phyloP scores from a whole-genome alignment of 1,284 basidiomycete species.

The Gomphus sp. region DNA sequence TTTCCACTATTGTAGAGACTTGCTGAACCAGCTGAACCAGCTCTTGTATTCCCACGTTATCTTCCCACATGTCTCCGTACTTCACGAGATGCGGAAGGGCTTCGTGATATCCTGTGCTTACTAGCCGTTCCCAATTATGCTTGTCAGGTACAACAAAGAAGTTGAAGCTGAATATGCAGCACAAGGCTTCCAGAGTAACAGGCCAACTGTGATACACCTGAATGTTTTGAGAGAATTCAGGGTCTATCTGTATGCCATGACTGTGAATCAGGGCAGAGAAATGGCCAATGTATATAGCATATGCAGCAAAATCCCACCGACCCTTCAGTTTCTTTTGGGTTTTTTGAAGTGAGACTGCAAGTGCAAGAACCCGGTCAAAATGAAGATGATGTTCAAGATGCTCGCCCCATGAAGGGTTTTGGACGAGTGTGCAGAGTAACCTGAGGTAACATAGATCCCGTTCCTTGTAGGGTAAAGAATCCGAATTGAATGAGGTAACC shows the following conservation, averaged over 20 bases:
- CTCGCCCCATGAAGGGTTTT: background rate
- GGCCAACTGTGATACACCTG: background rate
- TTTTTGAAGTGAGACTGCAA: background rate
- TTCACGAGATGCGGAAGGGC: background rate
- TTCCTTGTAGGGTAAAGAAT: background rate
- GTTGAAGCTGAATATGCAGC: background rate
- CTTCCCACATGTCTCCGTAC: background rate
- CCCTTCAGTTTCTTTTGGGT: background rate
- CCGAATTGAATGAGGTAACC: background rate
- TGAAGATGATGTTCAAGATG: background rate
- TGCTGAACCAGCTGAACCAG: background rate
- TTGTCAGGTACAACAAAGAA: background rate
- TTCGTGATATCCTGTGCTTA: background rate
- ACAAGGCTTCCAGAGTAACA: background rate
- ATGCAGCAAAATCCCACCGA: background rate
- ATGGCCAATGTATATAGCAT: background rate
- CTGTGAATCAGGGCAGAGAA: background rate
- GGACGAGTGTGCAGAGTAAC: background rate
- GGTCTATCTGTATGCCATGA: background rate
- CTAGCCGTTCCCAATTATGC: background rate
- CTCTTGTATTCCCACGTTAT: background rate
- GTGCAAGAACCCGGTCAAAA: background rate
- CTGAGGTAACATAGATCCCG: background rate
- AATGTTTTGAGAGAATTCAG: background rate
- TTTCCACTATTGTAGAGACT: background rate